Conservation (phyloP, 371 early-diverging fungal species). For the Mortierella sp. region DNA sequence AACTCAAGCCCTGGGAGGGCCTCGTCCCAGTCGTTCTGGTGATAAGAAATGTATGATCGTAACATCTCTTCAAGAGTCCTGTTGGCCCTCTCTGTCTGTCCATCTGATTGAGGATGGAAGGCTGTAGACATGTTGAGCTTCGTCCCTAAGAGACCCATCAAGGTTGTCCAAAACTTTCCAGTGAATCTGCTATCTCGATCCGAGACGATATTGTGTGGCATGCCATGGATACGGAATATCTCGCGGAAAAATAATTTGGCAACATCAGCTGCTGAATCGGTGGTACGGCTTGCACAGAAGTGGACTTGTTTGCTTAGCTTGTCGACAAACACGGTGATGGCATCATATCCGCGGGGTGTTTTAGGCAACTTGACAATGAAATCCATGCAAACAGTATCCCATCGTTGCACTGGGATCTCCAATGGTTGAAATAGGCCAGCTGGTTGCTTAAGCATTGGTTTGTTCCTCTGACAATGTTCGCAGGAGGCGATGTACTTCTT, state of each 20-base stretch:
- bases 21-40: slow-evolving; percentile 56
- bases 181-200: slow-evolving; percentile 17
- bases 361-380: slow-evolving; percentile 25
- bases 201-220: slow-evolving; percentile 24
- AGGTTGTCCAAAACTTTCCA: slow-evolving; percentile 9
- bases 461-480: slow-evolving; percentile 9
- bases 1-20: slow-evolving; percentile 56
- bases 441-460: neutral
- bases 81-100: slow-evolving; percentile 65
- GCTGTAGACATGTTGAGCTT: slow-evolving; percentile 53
- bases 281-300: slow-evolving; percentile 12
- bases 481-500: neutral
- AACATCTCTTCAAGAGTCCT: slow-evolving; percentile 62
- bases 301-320: slow-evolving; percentile 55
- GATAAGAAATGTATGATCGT: slow-evolving; percentile 29
- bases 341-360: too few relatives aligned
- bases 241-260: slow-evolving; percentile 27
- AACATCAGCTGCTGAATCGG: slow-evolving; percentile 17
- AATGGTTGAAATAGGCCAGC: neutral
- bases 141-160: slow-evolving; percentile 28
- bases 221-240: slow-evolving; percentile 34
- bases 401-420: slow-evolving; percentile 3
- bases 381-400: slow-evolving; percentile 27
- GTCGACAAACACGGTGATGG: slow-evolving; percentile 61
- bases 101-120: slow-evolving; percentile 64